Evolutionary conservation across 176 grass and related monocot species (phyloP).

Genomic region (Triticum timopheevii): DNA sequence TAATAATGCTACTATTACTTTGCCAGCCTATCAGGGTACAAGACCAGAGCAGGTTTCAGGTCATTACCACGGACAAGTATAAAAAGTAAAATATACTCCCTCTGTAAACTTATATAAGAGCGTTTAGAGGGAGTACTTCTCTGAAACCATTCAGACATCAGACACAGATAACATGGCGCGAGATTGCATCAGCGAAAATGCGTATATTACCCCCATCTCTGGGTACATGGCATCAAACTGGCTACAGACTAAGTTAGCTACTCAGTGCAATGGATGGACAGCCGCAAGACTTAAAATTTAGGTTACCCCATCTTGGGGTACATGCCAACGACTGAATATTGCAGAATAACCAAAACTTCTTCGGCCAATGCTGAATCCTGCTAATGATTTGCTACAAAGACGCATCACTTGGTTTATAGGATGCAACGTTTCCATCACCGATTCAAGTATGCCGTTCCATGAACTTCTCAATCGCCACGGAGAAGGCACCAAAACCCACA

Average conservation of each 20-base stretch:
- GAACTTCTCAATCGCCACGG: constrained; percentile 89
- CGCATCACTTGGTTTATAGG: neutral
- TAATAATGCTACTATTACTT: too few species aligned
- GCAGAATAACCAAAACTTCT: neutral
- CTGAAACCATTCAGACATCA: too few species aligned
- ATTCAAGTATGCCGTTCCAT: constrained; percentile 75
- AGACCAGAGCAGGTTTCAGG: too few species aligned
- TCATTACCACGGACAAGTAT: too few species aligned
- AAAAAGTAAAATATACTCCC: too few species aligned
- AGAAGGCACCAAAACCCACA: constrained; percentile 91
- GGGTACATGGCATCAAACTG: neutral
- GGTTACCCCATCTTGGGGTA: neutral
- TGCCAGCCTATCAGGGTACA: too few species aligned
- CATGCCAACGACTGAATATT: constrained; percentile 19
- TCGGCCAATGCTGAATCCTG: neutral
- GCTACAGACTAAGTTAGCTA: neutral
- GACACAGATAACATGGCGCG: too few species aligned
- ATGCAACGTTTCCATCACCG: neutral
- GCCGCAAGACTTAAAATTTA: neutral
- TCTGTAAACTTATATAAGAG: too few species aligned
- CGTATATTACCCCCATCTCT: too few species aligned
- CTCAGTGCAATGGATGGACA: neutral
- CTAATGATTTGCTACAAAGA: constrained; percentile 35
- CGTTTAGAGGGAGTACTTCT: too few species aligned
- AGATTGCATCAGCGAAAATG: too few species aligned